phyloP scores from a whole-genome alignment of 2,329 filamentous ascomycete genomes.

The Ascochyta viciae-villosae region DNA sequence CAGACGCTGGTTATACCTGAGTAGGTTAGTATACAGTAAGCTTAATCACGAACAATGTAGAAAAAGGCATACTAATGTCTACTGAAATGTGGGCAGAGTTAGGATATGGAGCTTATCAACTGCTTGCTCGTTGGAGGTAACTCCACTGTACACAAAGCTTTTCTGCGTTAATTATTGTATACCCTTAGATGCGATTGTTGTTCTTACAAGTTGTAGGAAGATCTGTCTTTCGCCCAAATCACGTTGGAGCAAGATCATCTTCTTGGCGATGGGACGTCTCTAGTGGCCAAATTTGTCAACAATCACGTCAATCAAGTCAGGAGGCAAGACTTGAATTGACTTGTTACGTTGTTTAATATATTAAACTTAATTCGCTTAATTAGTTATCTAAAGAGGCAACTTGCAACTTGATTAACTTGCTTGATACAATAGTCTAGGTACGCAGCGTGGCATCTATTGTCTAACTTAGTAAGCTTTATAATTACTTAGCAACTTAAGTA shows the following conservation, averaged over 20 bases:
- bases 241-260: conserved; percentile 66
- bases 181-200: conserved; percentile 26
- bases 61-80: conserved; percentile 55
- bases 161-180: not conserved
- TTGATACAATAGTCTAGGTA: too few relatives aligned
- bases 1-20: conserved; percentile 41
- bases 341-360: too few relatives aligned
- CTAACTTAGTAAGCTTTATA: too few relatives aligned
- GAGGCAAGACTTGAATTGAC: too few relatives aligned
- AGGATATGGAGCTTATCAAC: conserved; percentile 68
- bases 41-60: not conserved
- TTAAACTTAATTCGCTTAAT: too few relatives aligned
- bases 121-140: conserved; percentile 57
- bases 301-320: too few relatives aligned
- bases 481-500: too few relatives aligned
- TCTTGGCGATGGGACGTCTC: conserved; percentile 60
- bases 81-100: conserved; percentile 65
- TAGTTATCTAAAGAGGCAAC: too few relatives aligned
- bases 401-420: too few relatives aligned
- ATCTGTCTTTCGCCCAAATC: conserved; percentile 63
- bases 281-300: conserved; percentile 45
- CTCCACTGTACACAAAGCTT: conserved; percentile 67
- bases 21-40: conserved; percentile 29
- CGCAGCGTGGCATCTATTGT: too few relatives aligned
- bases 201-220: conserved; percentile 67